These are phyloP conservation scores for Fraxinus greggii DNA, from an alignment of 305 asterid genomes.

Conservation along the genomic window DNA sequence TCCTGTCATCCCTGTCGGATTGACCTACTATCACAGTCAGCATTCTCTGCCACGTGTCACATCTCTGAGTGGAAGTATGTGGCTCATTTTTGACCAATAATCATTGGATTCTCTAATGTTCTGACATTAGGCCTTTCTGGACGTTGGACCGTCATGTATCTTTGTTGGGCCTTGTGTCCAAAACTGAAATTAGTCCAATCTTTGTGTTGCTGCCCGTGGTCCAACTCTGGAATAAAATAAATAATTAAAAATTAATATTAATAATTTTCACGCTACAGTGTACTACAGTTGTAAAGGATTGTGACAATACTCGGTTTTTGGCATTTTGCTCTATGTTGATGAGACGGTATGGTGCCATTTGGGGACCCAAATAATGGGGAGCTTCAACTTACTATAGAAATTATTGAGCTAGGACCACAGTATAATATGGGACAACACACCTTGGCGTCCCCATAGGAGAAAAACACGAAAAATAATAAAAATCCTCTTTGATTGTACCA, in stretches of 20 bases:
- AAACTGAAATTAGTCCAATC: not conserved
- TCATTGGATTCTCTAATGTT: not conserved
- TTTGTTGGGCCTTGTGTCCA: not conserved
- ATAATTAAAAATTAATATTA: too few species aligned
- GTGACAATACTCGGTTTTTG: not conserved
- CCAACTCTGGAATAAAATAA: not conserved
- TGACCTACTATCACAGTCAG: not conserved
- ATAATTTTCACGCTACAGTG: not conserved
- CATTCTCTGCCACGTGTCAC: not conserved
- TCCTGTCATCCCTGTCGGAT: constrained; percentile 21
- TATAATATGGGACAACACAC: constrained; percentile 1
- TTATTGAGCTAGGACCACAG: constrained; percentile 23
- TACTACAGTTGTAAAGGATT: not conserved
- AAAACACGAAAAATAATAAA: not conserved
- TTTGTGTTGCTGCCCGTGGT: not conserved
- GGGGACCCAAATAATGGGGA: not conserved
- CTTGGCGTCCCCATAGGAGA: not conserved
- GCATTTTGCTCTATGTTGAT: not conserved
- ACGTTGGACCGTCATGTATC: not conserved
- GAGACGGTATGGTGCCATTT: not conserved
- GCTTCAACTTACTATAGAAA: not conserved
- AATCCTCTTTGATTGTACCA: not conserved
- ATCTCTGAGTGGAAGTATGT: constrained; percentile 28
- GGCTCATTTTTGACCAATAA: constrained; percentile 29
- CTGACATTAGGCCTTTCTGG: not conserved